Evolutionary conservation across 1,139 yeast genomes (phyloP), one percentile per base, ranked within the genome.

Genomic region (Scheffersomyces stambukii): DNA sequence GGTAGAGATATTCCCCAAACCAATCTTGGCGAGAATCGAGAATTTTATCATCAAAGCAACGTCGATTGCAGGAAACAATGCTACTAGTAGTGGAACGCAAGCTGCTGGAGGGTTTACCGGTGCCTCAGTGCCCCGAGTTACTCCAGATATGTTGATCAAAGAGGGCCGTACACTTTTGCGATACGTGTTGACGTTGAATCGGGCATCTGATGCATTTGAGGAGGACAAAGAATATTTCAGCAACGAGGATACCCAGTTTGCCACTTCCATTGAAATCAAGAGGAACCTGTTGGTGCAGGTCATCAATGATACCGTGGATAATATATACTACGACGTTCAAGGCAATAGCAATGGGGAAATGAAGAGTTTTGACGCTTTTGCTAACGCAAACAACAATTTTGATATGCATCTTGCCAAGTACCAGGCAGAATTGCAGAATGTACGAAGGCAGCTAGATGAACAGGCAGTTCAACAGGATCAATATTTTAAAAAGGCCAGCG

Each of bases 31-130:
- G 19, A 58, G 52, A 29, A 63, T 67, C 20, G 71, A 65, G 37
- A 45, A 54, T 28, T 65, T 65, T 40, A 60, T 65, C 25, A 60
- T 62, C 17, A 54, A 55, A 39, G 72, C 70, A 6, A 62, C 70
- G 2, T 46, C 56, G 5, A 46, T 46, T 21, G 19, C 19, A 18
- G 19, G 19, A 9, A 9, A 18, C 9, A 18, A n/a, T n/a, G n/a
- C n/a, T n/a, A 15, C 13, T 12, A 8, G 13, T 3, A 10, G n/a
- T 14, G 10, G 9, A 17, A 4, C 20, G 9, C 5, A 7, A 3
- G 8, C 18, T 6, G 18, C 18, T 6, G 18, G 8, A 16, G 18
- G 7, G 5, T 26, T 22, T 9, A n/a, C 16, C 23, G 6, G 8
- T 8, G 18, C 18, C 8, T 16, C 18, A 6, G 18, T 16, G 8